Evolutionary conservation across 108 stramenopile species (phyloP).

Genomic region (Cyclotella cryptica): DNA sequence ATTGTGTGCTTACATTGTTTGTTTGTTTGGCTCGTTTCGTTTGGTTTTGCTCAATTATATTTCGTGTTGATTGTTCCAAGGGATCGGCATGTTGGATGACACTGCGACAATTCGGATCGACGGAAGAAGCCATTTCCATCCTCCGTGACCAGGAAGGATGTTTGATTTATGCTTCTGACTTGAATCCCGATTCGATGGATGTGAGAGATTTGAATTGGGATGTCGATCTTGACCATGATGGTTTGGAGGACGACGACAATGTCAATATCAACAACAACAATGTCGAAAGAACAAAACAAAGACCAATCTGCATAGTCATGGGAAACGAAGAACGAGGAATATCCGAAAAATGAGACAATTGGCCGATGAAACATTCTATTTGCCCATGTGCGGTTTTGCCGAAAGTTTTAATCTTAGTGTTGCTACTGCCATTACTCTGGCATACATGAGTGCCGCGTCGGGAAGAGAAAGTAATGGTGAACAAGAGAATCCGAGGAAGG

Average conservation of each 20-base stretch:
- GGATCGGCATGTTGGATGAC: conserved; percentile 53
- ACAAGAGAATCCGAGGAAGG: conserved; percentile 22
- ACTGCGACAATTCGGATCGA: conserved; percentile 39
- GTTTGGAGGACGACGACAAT: conserved; percentile 12
- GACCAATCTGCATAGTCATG: conserved; percentile 88
- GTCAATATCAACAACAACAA: not conserved
- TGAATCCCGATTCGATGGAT: conserved; percentile 73
- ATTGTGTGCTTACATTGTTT: conserved; percentile 51
- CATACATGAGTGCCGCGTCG: conserved; percentile 74
- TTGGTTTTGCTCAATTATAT: too few relatives aligned
- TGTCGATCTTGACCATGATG: conserved; percentile 26
- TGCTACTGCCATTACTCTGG: conserved; percentile 84
- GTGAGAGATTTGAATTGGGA: conserved; percentile 81
- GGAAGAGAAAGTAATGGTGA: conserved; percentile 29
- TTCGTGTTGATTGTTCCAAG: conserved; percentile 58
- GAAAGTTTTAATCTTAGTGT: conserved; percentile 92
- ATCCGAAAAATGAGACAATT: conserved; percentile 62
- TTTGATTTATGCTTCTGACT: conserved; percentile 70
- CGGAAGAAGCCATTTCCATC: conserved; percentile 38
- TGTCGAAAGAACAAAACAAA: conserved; percentile 23
- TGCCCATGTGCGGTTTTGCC: conserved; percentile 92
- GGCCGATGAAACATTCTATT: conserved; percentile 80
- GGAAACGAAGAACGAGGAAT: conserved; percentile 94
- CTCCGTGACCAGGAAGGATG: conserved; percentile 61
- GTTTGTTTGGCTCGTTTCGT: too few relatives aligned